Evolutionary conservation across 176 grass and related monocot genomes (phyloP), one percentile per base, ranked within the genome.

Genomic region (Oryza meridionalis): DNA sequence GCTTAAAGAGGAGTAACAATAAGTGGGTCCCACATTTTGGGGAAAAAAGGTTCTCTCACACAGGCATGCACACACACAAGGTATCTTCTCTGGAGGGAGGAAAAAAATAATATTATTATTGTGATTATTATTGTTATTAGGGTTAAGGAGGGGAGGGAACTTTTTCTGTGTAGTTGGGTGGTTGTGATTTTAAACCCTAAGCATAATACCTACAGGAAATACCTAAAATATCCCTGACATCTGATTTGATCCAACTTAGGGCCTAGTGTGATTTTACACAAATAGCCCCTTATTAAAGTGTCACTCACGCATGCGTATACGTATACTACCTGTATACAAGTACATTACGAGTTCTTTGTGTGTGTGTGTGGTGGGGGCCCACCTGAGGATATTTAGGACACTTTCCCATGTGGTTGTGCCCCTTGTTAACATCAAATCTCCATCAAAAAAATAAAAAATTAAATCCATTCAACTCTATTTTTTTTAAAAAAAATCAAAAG

Each of bases 141-240:
- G 77, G 72, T 84, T 82, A 72, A 84, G 72, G 42, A 22, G 55
- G 37, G 49, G 55, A 65, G 67, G 49, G 12, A 24, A 72, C 72
- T 59, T 85, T 89, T 55, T 58, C 19, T 90, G 79, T 76, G 62
- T 80, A 26, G 33, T 21, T 79, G 91, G 91, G 78, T 90, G 33
- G 88, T 88, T 82, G 91, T 86, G 88, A 85, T 88, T 88, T 93
- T 89, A 87, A 75, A 89, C 63, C 63, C 73, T 69, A 79, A 71
- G 76, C 75, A 82, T 76, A 82, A 58, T 40, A 40, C 38, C 75
- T 46, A 11, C 62, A 69, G 24, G 19, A 83, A 90, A 83, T 85
- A 58, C 67, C 88, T 59, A 42, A 78, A 67, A 67, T 85, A 73
- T 65, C 85, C 74, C 61, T 78, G 25, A 59, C 76, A 62, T 38